phyloP scores from a whole-genome alignment of 139 green algal genomes.

The Coccomyxa sp. region DNA sequence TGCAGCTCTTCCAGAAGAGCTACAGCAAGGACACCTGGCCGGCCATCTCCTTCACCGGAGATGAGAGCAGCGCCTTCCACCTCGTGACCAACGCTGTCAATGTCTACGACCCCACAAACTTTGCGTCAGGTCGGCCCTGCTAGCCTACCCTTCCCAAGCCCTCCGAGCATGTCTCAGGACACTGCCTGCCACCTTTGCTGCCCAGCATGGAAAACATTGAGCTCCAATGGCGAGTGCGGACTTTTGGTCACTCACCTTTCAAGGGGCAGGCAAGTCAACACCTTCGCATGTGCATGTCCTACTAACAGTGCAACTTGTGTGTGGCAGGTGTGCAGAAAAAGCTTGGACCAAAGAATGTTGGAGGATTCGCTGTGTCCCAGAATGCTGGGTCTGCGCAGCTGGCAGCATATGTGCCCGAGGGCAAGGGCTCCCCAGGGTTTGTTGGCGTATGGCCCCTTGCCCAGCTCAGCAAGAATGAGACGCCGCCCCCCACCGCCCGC shows the following conservation, averaged over 20 bases:
- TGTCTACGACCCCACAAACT: slow-evolving; percentile 58
- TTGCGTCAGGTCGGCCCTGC: slow-evolving; percentile 55
- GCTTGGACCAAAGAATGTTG: slow-evolving; percentile 65
- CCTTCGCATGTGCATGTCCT: neutral
- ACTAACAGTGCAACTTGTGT: neutral
- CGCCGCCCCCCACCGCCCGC: slow-evolving; percentile 45
- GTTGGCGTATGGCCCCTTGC: slow-evolving; percentile 54
- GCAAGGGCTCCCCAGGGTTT: slow-evolving; percentile 71
- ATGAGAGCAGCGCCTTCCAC: slow-evolving; percentile 62
- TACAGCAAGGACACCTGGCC: slow-evolving; percentile 68
- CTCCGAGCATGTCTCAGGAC: no score
- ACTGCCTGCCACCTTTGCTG: no score
- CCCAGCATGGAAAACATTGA: no score
- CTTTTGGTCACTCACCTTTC: no score
- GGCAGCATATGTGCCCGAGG: slow-evolving; percentile 65
- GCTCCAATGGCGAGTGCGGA: no score
- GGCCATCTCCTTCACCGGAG: slow-evolving; percentile 63
- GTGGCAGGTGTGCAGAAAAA: slow-evolving; percentile 48
- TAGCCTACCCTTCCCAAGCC: no score
- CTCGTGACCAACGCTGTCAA: slow-evolving; percentile 85
- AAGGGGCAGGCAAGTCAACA: no score
- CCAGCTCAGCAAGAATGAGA: slow-evolving; percentile 15
- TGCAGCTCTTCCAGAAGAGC: slow-evolving; percentile 54
- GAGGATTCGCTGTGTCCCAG: slow-evolving; percentile 48
- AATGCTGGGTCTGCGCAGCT: slow-evolving; percentile 15